Conservation (phyloP, 495 filamentous ascomycete genomes). For the Penicillium egyptiacum region DNA sequence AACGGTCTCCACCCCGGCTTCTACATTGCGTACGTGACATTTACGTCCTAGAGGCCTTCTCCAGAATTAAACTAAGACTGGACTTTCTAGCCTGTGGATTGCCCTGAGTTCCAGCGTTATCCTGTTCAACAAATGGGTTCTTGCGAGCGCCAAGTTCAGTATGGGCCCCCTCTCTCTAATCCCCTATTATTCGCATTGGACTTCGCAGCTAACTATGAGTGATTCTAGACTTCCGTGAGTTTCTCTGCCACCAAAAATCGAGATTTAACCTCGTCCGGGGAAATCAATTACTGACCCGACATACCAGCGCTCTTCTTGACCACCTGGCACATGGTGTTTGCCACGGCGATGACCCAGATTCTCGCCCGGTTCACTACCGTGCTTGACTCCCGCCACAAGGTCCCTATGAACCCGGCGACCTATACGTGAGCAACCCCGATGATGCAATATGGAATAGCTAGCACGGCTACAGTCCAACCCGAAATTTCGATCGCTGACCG, state of each 20-base stretch:
- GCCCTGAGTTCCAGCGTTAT: constrained; percentile 84
- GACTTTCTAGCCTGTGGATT: constrained; percentile 72
- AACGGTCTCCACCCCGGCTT: constrained; percentile 67
- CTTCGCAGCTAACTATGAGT: constrained; percentile 23
- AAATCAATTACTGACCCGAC: constrained; percentile 1
- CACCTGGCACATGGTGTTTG: constrained; percentile 83
- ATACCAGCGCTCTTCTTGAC: constrained; percentile 68
- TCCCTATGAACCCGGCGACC: constrained; percentile 81
- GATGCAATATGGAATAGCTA: background rate
- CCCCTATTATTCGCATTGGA: constrained; percentile 7
- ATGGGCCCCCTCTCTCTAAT: constrained; percentile 36
- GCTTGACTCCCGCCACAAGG: constrained; percentile 80
- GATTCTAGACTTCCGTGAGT: constrained; percentile 40
- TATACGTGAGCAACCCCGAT: constrained; percentile 55
- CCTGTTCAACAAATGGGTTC: constrained; percentile 97
- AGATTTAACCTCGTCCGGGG: background rate
- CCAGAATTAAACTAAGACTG: constrained; percentile 11
- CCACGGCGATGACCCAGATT: constrained; percentile 81
- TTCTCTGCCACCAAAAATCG: background rate
- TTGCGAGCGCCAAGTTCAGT: constrained; percentile 75
- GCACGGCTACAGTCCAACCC: background rate
- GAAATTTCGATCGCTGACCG: constrained; percentile 7
- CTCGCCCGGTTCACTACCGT: constrained; percentile 76
- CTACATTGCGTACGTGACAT: constrained; percentile 73
- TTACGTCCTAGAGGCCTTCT: background rate